These are phyloP conservation scores for Pseudogymnoascus sp. DNA, from an alignment of 2,329 filamentous ascomycete species.

Conservation along the genomic window DNA sequence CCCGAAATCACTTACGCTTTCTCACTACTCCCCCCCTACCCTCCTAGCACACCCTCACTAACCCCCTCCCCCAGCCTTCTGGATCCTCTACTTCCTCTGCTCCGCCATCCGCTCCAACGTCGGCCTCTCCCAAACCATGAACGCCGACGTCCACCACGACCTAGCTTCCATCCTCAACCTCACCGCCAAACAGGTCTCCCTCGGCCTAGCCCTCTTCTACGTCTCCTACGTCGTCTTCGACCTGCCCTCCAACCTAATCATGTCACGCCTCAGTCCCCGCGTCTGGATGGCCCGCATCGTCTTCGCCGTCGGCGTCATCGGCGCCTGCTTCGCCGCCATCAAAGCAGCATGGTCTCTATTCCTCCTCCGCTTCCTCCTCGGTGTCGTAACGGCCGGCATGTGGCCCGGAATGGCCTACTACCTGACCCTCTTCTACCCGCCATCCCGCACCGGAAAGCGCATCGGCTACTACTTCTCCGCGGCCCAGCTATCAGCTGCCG, in stretches of 20 bases:
- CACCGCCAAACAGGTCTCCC: constrained; percentile 70
- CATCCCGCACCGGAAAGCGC: constrained; percentile 75
- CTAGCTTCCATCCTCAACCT: constrained; percentile 65
- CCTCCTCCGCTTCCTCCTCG: constrained; percentile 67
- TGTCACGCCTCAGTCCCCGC: constrained; percentile 77
- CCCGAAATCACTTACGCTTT: not conserved
- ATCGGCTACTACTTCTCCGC: constrained; percentile 89
- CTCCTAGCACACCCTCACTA: constrained; percentile 7
- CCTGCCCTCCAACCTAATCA: constrained; percentile 78
- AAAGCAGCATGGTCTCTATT: constrained; percentile 70
- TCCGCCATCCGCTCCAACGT: constrained; percentile 89
- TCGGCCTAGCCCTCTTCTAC: constrained; percentile 81
- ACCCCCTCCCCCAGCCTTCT: constrained; percentile 55
- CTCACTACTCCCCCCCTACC: not conserved
- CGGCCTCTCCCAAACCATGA: constrained; percentile 93
- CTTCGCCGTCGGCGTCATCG: constrained; percentile 76
- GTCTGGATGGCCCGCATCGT: constrained; percentile 92
- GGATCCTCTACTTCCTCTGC: constrained; percentile 85
- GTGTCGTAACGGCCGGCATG: constrained; percentile 84
- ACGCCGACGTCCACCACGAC: constrained; percentile 61
- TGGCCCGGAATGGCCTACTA: constrained; percentile 96
- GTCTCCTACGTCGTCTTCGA: constrained; percentile 89
- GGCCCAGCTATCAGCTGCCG: constrained; percentile 78
- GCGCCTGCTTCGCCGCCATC: constrained; percentile 75
- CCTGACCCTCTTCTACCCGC: constrained; percentile 84